Percentiles rank a stretch among this genome's conserved stretches.
phyloP scores from a whole-genome alignment of 1,139 yeast genomes.

The Zygosaccharomyces sapae region DNA sequence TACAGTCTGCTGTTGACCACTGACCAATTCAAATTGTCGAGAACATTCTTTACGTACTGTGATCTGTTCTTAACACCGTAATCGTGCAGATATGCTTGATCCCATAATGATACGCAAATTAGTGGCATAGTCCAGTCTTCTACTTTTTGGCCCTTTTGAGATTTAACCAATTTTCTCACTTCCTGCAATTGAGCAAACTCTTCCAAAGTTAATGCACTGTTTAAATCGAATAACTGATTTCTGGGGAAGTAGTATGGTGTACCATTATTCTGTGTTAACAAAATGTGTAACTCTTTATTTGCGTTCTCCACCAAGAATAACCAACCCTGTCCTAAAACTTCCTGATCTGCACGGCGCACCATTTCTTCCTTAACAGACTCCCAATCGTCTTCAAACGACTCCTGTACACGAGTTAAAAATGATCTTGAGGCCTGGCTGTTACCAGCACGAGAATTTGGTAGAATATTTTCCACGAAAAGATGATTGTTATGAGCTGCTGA shows the following conservation, averaged over 20 bases:
- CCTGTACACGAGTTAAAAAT: constrained; percentile 31
- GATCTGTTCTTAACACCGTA: constrained; percentile 77
- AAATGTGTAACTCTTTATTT: constrained; percentile 59
- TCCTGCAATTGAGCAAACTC: constrained; percentile 48
- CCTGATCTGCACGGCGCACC: constrained; percentile 44
- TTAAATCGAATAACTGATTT: constrained; percentile 71
- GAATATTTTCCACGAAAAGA: constrained; percentile 70
- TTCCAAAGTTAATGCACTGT: constrained; percentile 52
- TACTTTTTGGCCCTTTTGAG: constrained; percentile 37
- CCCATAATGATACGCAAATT: constrained; percentile 82
- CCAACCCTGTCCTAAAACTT: constrained; percentile 72
- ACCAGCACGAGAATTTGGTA: constrained; percentile 31
- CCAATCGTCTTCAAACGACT: constrained; percentile 30
- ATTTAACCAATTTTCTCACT: constrained; percentile 44
- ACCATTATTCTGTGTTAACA: constrained; percentile 78
- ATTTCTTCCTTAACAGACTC: constrained; percentile 40
- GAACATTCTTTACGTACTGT: constrained; percentile 67
- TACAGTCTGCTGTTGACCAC: constrained; percentile 64
- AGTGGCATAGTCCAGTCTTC: constrained; percentile 75
- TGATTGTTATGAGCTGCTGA: constrained; percentile 93
- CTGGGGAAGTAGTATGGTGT: constrained; percentile 81
- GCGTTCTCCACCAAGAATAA: constrained; percentile 74
- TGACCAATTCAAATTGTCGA: constrained; percentile 84
- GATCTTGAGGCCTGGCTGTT: constrained; percentile 48
- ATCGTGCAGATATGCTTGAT: constrained; percentile 75